A percentile compares a stretch with the other conserved stretches of the same genome.
These are phyloP conservation scores for Schizothecium vesticola DNA, from an alignment of 495 filamentous ascomycete genomes.

Conservation along the genomic window DNA sequence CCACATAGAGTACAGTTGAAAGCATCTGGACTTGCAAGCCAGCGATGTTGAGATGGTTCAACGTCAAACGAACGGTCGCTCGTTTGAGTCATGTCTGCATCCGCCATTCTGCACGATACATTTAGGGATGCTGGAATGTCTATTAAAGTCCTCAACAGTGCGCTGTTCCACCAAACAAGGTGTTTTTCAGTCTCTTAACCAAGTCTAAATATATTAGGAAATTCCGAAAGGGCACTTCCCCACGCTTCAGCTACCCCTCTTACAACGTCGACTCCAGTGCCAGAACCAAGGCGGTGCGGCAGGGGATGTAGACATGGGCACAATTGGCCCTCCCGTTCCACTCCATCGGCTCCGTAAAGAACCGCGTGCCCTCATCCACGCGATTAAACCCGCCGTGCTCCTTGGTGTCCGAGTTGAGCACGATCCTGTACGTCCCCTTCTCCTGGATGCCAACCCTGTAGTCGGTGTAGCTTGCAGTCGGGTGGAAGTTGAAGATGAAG, in stretches of 20 bases:
- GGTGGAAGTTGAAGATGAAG: conserved; percentile 96
- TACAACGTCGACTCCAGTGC: conserved; percentile 29
- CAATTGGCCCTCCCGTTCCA: conserved; percentile 92
- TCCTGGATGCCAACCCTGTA: conserved; percentile 86
- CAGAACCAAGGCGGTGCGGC: conserved; percentile 67
- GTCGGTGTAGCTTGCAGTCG: conserved; percentile 80
- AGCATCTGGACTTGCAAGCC: neutral
- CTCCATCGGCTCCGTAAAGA: conserved; percentile 80
- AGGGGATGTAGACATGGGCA: conserved; percentile 86
- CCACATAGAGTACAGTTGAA: too few species aligned
- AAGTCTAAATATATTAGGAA: neutral
- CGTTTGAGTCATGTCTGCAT: neutral
- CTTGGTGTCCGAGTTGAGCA: conserved; percentile 74
- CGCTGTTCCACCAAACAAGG: neutral
- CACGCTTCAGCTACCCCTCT: neutral
- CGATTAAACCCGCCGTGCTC: conserved; percentile 76
- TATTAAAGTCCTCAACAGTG: neutral
- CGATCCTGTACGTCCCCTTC: conserved; percentile 79
- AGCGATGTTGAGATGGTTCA: neutral
- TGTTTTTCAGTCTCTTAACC: neutral
- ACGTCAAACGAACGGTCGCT: neutral
- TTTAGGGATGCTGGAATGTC: neutral
- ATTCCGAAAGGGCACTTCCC: neutral
- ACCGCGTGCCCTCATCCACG: conserved; percentile 69
- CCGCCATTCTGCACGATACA: neutral